Conservation (phyloP, 352 stramenopile genomes). For the Pythium insidiosum region DNA sequence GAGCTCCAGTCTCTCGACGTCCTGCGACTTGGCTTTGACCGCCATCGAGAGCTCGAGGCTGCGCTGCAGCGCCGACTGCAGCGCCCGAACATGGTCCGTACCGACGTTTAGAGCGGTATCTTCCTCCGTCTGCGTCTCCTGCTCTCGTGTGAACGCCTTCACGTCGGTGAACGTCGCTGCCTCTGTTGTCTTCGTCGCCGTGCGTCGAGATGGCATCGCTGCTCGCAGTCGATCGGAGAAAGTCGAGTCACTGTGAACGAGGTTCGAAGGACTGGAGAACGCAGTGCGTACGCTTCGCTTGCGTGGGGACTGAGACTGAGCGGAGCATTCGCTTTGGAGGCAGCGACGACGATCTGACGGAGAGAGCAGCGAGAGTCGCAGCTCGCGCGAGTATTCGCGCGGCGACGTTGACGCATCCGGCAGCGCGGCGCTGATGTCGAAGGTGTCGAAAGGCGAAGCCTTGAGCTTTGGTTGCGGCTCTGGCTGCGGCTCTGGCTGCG, state of each 20-base stretch:
- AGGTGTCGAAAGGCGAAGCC: background rate
- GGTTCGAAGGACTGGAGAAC: slow-evolving; percentile 5
- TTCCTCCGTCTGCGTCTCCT: background rate
- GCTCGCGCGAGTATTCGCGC: background rate
- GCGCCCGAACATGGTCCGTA: background rate
- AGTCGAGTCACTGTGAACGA: background rate
- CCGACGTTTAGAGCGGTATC: background rate
- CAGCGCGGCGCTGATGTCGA: background rate
- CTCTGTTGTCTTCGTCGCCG: background rate
- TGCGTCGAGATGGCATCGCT: slow-evolving; percentile 1
- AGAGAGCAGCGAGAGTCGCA: background rate
- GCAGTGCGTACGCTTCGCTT: slow-evolving; percentile 9
- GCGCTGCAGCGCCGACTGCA: slow-evolving; percentile 25
- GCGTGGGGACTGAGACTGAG: background rate
- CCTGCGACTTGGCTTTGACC: slow-evolving; percentile 30
- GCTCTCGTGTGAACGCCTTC: slow-evolving; percentile 9
- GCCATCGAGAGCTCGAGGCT: slow-evolving; percentile 26
- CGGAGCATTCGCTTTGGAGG: background rate
- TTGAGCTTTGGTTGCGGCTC: background rate
- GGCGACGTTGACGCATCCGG: background rate
- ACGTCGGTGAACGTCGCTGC: background rate
- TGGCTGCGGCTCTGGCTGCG: slow-evolving; percentile 12
- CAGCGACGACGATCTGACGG: background rate
- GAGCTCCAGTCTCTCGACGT: slow-evolving; percentile 25
- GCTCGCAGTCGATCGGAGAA: slow-evolving; percentile 11